These are phyloP conservation scores for Ophiocordyceps camponoti-leonardi DNA, from an alignment of 2,329 filamentous ascomycete species.

Conservation along the genomic window DNA sequence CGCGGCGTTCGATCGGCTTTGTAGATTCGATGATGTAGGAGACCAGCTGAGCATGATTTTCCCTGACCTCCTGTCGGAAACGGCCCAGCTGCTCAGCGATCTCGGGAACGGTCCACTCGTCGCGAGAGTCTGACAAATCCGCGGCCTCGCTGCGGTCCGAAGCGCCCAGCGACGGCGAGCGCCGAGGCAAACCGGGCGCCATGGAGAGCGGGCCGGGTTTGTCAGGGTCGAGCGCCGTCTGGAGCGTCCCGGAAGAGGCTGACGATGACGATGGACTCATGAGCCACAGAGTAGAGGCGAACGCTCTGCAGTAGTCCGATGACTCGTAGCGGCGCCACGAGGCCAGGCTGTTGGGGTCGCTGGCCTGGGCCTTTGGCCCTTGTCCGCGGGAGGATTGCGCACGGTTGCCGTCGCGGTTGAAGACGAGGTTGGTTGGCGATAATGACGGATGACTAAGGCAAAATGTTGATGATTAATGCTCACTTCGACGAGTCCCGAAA, in stretches of 20 bases:
- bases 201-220: not conserved
- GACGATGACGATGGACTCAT: slow-evolving; percentile 12
- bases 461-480: no score
- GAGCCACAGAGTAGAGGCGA: slow-evolving; percentile 1
- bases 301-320: not conserved
- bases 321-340: not conserved
- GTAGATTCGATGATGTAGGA: slow-evolving; percentile 28
- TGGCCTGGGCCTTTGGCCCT: not conserved
- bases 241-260: not conserved
- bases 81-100: slow-evolving; percentile 22
- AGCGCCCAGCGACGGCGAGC: not conserved
- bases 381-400: no score
- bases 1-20: slow-evolving; percentile 19
- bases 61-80: slow-evolving; percentile 25
- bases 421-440: not conserved
- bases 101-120: slow-evolving; percentile 24
- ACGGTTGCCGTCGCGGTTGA: not conserved
- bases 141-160: not conserved
- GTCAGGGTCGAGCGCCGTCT: not conserved
- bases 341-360: not conserved
- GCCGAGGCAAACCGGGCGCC: not conserved
- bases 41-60: slow-evolving; percentile 26
- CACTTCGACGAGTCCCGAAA: no score
- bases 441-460: not conserved
- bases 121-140: slow-evolving; percentile 7